Conservation (phyloP, 2,329 filamentous ascomycete species). For the Clarireedia paspali region DNA sequence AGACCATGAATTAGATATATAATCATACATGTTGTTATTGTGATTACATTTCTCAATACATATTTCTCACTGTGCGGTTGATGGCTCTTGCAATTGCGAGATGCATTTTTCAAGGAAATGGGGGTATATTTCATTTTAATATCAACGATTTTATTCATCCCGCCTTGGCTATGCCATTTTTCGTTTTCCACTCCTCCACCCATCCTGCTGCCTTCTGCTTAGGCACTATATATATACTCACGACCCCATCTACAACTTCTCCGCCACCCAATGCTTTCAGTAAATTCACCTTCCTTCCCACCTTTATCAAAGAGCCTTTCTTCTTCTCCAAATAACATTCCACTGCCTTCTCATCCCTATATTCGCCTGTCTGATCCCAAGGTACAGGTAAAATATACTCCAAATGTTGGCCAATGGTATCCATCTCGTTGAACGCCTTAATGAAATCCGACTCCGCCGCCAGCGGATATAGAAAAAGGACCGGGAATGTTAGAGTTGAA, state of each 20-base stretch:
- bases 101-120: background rate
- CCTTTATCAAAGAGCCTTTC: slow-evolving; percentile 74
- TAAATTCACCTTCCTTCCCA: slow-evolving; percentile 76
- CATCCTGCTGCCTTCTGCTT: slow-evolving; percentile 61
- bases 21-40: no score
- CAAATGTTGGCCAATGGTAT: slow-evolving; percentile 69
- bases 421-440: slow-evolving; percentile 74
- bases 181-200: slow-evolving; percentile 76
- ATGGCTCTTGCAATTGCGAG: background rate
- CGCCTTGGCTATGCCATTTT: slow-evolving; percentile 47
- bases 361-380: slow-evolving; percentile 69
- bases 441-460: slow-evolving; percentile 82
- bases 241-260: slow-evolving; percentile 79
- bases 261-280: slow-evolving; percentile 67
- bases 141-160: background rate
- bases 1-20: no score
- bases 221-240: slow-evolving; percentile 78
- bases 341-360: slow-evolving; percentile 60
- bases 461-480: slow-evolving; percentile 77
- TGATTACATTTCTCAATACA: no score
- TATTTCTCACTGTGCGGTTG: no score
- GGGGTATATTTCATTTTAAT: background rate
- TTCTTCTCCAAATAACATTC: slow-evolving; percentile 87
- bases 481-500: slow-evolving; percentile 67
- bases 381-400: slow-evolving; percentile 79